phyloP scores from a whole-genome alignment of 1,284 basidiomycete species.

The Trametes polyzona region DNA sequence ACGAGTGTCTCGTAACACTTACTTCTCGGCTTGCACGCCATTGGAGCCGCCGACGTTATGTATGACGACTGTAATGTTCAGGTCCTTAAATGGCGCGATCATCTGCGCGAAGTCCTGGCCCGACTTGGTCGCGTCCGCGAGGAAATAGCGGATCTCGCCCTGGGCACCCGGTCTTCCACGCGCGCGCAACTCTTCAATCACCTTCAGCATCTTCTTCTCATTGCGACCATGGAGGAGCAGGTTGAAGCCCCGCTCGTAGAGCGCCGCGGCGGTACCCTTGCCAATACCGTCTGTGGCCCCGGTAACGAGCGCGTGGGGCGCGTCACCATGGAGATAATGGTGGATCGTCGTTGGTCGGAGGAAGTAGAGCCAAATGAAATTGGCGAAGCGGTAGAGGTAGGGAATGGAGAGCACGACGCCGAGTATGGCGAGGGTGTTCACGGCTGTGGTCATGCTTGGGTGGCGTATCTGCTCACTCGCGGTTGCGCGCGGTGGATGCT shows the following conservation, averaged over 20 bases:
- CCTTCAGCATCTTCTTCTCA: conserved; percentile 33
- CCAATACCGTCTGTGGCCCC: conserved; percentile 40
- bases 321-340: conserved; percentile 29
- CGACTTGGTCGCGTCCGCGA: conserved; percentile 30
- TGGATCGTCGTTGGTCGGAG: conserved; percentile 29
- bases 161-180: conserved; percentile 4
- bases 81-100: conserved; percentile 27
- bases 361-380: conserved; percentile 35
- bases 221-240: conserved; percentile 37
- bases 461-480: not conserved
- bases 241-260: conserved; percentile 36
- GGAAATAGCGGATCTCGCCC: conserved; percentile 31
- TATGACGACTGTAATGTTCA: conserved; percentile 36
- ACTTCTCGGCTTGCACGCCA: conserved; percentile 21
- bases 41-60: conserved; percentile 35
- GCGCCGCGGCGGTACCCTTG: conserved; percentile 32
- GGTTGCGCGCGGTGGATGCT: too few relatives aligned
- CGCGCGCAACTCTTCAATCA: conserved; percentile 28
- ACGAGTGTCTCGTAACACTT: not conserved
- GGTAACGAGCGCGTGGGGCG: conserved; percentile 35
- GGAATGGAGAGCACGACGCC: conserved; percentile 22
- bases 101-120: conserved; percentile 30
- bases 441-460: not conserved
- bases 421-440: conserved; percentile 17
- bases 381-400: conserved; percentile 23